Evolutionary conservation across 2,329 filamentous ascomycete genomes (phyloP), one percentile per base, ranked within the genome.

Genomic region (Pseudocercospora ulei): DNA sequence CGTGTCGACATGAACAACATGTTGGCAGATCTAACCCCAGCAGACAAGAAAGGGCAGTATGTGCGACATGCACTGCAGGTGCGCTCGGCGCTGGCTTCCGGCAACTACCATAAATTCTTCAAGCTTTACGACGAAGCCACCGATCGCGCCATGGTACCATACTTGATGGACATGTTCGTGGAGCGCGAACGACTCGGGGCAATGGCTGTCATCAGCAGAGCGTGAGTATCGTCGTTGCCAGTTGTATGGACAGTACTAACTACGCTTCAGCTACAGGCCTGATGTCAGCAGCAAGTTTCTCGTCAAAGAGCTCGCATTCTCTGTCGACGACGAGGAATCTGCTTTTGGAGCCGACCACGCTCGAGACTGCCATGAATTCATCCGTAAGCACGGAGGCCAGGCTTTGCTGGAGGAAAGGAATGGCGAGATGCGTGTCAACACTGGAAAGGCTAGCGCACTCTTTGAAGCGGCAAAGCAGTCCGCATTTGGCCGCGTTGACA

Each of bases 141-240:
- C 20, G 44, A 49, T 20, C 86, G 35, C 7, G 51, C 50, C 57
- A 94, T 98, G 87, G 88, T 90, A 46, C 86, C 82, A 54, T 96
- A 96, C 65, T 75, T 98, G 35, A 93, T 98, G 83, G 90, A 98
- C 68, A 95, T 94, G 84, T 96, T 98, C 69, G 82, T 96, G 61
- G 79, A 79, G 56, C 80, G 90, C 59, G 88, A 98, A 69, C 83
- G 90, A 56, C 75, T 98, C 51, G 79, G 81, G 58, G 90, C 90
- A 50, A 68, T 98, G 59, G 80, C 85, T 62, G 84, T 80, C 61
- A 90, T 98, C 53, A 94, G 86, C 75, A 92, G 75, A 83, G 78
- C 83, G 90, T 98, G 68, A 69, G 88, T 76, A n/a, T 4, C 17
- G 14, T 11, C 25, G 27, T 14, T 9, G 5, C n/a, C 8, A 12